phyloP scores from a whole-genome alignment of 805 yeast genomes.

The Pichia exigua region DNA sequence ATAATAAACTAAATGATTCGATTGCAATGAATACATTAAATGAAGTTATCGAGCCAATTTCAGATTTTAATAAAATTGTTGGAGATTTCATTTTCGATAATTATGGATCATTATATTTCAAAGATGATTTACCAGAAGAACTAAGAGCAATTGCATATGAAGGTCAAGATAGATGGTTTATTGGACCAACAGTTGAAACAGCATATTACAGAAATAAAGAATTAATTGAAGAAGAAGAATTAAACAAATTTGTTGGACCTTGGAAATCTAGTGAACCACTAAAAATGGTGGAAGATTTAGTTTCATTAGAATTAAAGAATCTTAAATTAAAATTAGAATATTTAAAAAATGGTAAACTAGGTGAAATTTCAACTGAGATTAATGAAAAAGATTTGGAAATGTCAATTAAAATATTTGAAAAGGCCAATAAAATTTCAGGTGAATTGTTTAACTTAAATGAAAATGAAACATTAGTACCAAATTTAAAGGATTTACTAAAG shows the following conservation, averaged over 20 bases:
- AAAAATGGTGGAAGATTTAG: slow-evolving; percentile 57
- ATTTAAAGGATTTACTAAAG: slow-evolving; percentile 51
- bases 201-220: slow-evolving; percentile 64
- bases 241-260: slow-evolving; percentile 62
- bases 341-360: slow-evolving; percentile 42
- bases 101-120: slow-evolving; percentile 78
- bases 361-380: slow-evolving; percentile 28
- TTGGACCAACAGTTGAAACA: slow-evolving; percentile 85
- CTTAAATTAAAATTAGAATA: slow-evolving; percentile 46
- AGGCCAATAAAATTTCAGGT: slow-evolving; percentile 49
- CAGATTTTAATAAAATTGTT: slow-evolving; percentile 35
- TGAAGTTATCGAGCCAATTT: slow-evolving; percentile 62
- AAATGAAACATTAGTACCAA: slow-evolving; percentile 43
- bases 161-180: slow-evolving; percentile 76
- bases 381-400: slow-evolving; percentile 35
- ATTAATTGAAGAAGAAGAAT: slow-evolving; percentile 41
- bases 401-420: slow-evolving; percentile 54
- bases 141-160: slow-evolving; percentile 37
- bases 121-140: slow-evolving; percentile 48
- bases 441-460: slow-evolving; percentile 48
- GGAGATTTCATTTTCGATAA: slow-evolving; percentile 50
- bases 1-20: slow-evolving; percentile 44
- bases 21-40: slow-evolving; percentile 42
- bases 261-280: slow-evolving; percentile 55
- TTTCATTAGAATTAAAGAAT: slow-evolving; percentile 57